Percentiles rank a stretch among this genome's conserved stretches.
phyloP scores from a whole-genome alignment of 225 moss, liverwort and hornwort species.

The Bryum argenteum region DNA sequence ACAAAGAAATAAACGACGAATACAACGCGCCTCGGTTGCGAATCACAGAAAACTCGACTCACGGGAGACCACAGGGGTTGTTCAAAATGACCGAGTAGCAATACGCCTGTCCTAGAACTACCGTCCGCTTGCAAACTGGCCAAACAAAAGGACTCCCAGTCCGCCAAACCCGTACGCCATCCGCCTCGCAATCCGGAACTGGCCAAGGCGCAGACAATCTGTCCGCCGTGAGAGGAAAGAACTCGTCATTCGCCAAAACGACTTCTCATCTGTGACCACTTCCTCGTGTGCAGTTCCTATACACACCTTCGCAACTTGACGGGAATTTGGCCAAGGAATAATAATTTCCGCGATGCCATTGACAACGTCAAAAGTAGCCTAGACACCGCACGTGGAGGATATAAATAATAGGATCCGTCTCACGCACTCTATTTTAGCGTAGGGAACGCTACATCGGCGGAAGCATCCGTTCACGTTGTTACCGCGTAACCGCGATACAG shows the following conservation, averaged over 20 bases:
- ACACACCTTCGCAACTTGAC: constrained; percentile 14
- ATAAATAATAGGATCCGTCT: neutral
- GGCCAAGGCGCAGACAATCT: neutral
- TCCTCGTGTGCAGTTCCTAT: constrained; percentile 24
- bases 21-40: constrained; percentile 22
- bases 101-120: neutral
- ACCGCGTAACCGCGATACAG: no score
- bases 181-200: neutral
- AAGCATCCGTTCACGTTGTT: no score
- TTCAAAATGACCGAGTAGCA: neutral
- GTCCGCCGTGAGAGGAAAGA: neutral
- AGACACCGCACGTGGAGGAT: constrained; percentile 21
- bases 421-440: no score
- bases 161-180: constrained; percentile 16
- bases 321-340: constrained; percentile 24
- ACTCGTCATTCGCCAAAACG: neutral
- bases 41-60: constrained; percentile 1
- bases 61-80: neutral
- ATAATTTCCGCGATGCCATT: constrained; percentile 40
- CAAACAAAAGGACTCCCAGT: neutral
- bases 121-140: constrained; percentile 1
- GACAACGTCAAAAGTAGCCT: constrained; percentile 31
- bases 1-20: constrained; percentile 8
- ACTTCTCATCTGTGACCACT: no score
- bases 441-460: no score